Evolutionary conservation across 208 protist genomes (phyloP).

Genomic region (Trypanosoma lewisi): DNA sequence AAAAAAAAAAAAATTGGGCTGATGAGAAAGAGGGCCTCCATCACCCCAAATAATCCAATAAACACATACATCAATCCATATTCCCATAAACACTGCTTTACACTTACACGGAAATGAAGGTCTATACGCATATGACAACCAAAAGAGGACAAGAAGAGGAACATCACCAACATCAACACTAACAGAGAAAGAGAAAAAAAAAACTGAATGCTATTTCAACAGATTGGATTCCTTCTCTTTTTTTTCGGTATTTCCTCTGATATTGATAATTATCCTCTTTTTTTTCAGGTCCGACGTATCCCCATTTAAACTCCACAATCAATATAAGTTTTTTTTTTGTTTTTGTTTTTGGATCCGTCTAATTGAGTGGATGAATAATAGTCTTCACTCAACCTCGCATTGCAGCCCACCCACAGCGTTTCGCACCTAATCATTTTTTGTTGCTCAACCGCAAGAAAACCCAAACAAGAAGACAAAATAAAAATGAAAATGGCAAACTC

Average conservation of each 20-base stretch:
- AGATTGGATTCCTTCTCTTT: neutral
- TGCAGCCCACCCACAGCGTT: too few species aligned
- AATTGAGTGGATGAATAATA: too few species aligned
- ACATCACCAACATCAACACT: neutral
- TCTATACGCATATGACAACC: too few species aligned
- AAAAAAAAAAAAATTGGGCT: neutral
- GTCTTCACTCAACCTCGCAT: too few species aligned
- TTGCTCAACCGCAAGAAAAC: conserved; percentile 2
- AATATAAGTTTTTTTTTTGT: neutral
- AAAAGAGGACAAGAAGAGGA: too few species aligned
- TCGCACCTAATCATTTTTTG: neutral
- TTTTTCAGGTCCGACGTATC: too few species aligned
- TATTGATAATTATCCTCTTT: neutral
- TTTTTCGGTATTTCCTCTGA: too few species aligned
- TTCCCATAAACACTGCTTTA: too few species aligned
- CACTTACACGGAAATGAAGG: too few species aligned
- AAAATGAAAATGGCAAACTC: neutral
- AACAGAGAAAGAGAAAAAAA: neutral
- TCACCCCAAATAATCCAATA: too few species aligned
- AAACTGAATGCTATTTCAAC: neutral
- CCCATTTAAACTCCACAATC: too few species aligned
- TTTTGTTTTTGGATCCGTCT: neutral
- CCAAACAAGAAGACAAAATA: conserved; percentile 3
- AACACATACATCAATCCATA: too few species aligned
- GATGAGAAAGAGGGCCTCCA: neutral